Evolutionary conservation across 495 filamentous ascomycete genomes (phyloP).

Genomic region (Aspergillus campestris): DNA sequence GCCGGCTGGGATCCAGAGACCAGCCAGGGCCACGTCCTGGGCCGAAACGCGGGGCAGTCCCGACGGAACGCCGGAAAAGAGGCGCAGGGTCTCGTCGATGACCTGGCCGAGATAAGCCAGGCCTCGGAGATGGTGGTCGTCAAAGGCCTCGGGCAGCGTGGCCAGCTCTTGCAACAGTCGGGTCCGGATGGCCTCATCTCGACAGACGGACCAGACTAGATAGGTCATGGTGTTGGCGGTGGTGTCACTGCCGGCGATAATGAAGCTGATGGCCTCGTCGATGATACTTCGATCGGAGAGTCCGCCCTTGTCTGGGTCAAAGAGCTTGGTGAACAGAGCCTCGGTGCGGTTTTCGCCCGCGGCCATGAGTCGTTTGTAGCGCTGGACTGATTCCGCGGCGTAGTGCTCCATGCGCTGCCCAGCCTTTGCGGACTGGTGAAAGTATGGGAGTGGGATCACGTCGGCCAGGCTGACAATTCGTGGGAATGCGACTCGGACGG

Average conservation of each 20-base stretch:
- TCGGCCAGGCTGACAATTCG: conserved; percentile 9
- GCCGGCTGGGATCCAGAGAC: conserved; percentile 22
- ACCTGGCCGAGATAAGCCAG: conserved; percentile 39
- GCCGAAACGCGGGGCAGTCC: conserved; percentile 34
- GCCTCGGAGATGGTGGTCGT: conserved; percentile 18
- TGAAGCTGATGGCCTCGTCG: conserved; percentile 34
- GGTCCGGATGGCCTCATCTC: conserved; percentile 6
- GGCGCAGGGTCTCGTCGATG: conserved; percentile 48
- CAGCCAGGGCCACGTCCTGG: conserved; percentile 20
- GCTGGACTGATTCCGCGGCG: conserved; percentile 28
- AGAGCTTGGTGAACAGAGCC: conserved; percentile 41
- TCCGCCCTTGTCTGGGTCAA: conserved; percentile 28
- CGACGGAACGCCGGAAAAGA: conserved; percentile 42
- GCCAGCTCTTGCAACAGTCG: conserved; percentile 15
- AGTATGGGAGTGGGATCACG: conserved; percentile 4
- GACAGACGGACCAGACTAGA: conserved; percentile 22
- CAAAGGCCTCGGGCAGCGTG: conserved; percentile 11
- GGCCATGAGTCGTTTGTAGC: conserved; percentile 32
- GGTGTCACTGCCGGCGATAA: conserved; percentile 41
- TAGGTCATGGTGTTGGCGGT: conserved; percentile 36
- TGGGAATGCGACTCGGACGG: conserved; percentile 30
- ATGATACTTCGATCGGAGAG: conserved; percentile 30
- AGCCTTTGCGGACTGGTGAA: conserved; percentile 1
- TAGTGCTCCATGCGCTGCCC: conserved; percentile 16
- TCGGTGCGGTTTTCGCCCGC: conserved; percentile 31